These are phyloP conservation scores for Ceratocystis colombiana DNA, from an alignment of 2,329 filamentous ascomycete species.

Conservation along the genomic window DNA sequence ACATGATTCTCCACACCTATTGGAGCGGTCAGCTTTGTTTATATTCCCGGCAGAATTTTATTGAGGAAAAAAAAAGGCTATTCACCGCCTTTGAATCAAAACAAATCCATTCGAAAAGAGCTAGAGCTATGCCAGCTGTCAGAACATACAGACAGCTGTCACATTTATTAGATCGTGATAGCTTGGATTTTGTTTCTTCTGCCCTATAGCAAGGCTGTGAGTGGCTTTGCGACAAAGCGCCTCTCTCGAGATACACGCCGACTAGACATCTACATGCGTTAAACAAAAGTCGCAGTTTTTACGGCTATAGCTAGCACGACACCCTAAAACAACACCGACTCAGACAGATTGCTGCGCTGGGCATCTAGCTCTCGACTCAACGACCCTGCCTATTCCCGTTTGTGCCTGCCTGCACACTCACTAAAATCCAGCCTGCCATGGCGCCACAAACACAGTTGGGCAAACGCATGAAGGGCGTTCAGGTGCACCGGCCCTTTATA, in stretches of 20 bases:
- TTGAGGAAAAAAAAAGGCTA: not conserved
- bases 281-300: too few relatives aligned
- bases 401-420: not conserved
- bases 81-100: not conserved
- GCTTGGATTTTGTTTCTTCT: too few relatives aligned
- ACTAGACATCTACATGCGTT: too few relatives aligned
- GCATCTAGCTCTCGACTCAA: not conserved
- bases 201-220: too few relatives aligned
- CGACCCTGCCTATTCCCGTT: not conserved
- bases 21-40: too few relatives aligned
- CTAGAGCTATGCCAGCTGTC: not conserved
- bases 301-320: too few relatives aligned
- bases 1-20: too few relatives aligned
- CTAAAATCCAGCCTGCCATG: conserved; percentile 35
- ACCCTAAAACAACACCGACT: not conserved
- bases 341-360: not conserved
- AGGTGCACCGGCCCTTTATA: conserved; percentile 56
- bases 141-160: too few relatives aligned
- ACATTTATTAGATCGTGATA: too few relatives aligned
- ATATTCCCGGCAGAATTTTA: too few relatives aligned
- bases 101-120: not conserved
- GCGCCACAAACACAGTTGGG: conserved; percentile 48
- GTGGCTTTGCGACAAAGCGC: too few relatives aligned
- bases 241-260: too few relatives aligned
- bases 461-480: conserved; percentile 55